Evolutionary conservation across 805 yeast genomes (phyloP).

Genomic region (Wickerhamomyces kurtzmanii): DNA sequence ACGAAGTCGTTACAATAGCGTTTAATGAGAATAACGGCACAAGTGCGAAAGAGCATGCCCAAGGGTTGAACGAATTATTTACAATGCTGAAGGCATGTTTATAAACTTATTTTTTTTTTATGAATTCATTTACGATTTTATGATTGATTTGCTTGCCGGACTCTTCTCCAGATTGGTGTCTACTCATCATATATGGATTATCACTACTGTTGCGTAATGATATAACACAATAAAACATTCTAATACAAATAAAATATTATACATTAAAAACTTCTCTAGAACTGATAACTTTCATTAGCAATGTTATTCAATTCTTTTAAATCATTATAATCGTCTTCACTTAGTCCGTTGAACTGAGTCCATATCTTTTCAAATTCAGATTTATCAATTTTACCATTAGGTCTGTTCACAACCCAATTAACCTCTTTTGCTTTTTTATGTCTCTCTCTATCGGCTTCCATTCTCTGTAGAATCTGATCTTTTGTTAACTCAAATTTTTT

Average conservation of each 20-base stretch:
- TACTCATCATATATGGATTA: too few species aligned
- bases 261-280: not conserved
- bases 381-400: slow-evolving; percentile 26
- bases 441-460: slow-evolving; percentile 91
- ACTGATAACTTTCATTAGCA: slow-evolving; percentile 38
- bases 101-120: not conserved
- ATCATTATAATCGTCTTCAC: slow-evolving; percentile 37
- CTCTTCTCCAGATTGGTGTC: too few species aligned
- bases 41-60: slow-evolving; percentile 52
- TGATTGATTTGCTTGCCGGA: not conserved
- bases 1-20: slow-evolving; percentile 53
- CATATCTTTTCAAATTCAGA: slow-evolving; percentile 40
- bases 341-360: slow-evolving; percentile 24
- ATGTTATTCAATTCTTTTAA: slow-evolving; percentile 46
- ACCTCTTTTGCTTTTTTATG: slow-evolving; percentile 79
- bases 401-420: slow-evolving; percentile 60
- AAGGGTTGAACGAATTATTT: slow-evolving; percentile 64
- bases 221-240: not conserved
- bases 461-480: slow-evolving; percentile 60
- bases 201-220: too few species aligned
- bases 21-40: slow-evolving; percentile 42
- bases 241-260: not conserved
- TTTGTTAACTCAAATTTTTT: slow-evolving; percentile 13
- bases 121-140: not conserved
- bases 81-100: slow-evolving; percentile 31